A percentile compares a stretch with the other conserved stretches of the same genome.
Evolutionary conservation across 345 rosid genomes (phyloP).

Genomic region (Salix dunnii): DNA sequence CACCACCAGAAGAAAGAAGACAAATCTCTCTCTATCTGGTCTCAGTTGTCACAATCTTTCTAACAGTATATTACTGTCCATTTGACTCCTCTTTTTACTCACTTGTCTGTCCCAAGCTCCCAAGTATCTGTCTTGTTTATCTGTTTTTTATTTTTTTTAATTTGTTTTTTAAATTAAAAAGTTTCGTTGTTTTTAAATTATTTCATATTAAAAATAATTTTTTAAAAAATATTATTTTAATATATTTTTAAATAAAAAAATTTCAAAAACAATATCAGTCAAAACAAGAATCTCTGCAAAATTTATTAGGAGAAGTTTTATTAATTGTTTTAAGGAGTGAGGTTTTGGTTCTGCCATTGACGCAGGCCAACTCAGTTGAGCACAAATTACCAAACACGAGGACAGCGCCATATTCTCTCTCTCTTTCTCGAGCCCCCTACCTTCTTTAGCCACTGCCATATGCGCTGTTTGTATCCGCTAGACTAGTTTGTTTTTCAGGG

Average conservation of each 20-base stretch:
- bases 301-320: background rate
- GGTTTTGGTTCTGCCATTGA: slow-evolving; percentile 1
- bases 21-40: slow-evolving; percentile 14
- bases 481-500: background rate
- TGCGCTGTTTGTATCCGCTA: background rate
- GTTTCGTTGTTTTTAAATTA: too few relatives aligned
- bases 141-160: too few relatives aligned
- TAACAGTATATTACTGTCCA: slow-evolving; percentile 21
- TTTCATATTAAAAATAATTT: too few relatives aligned
- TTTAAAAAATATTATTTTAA: too few relatives aligned
- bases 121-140: too few relatives aligned
- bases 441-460: background rate
- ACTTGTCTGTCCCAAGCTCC: slow-evolving; percentile 11
- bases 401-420: slow-evolving; percentile 18
- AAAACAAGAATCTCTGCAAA: slow-evolving; percentile 8
- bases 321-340: background rate
- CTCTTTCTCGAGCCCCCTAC: slow-evolving; percentile 51
- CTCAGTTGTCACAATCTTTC: slow-evolving; percentile 26
- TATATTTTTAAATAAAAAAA: too few relatives aligned
- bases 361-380: slow-evolving; percentile 2
- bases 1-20: slow-evolving; percentile 7
- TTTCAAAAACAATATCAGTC: too few relatives aligned
- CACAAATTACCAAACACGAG: slow-evolving; percentile 20
- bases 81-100: slow-evolving; percentile 57
- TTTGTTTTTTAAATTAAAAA: too few relatives aligned